These are phyloP conservation scores for Serpula lacrymans DNA, from an alignment of 768 basidiomycete species.

Conservation along the genomic window DNA sequence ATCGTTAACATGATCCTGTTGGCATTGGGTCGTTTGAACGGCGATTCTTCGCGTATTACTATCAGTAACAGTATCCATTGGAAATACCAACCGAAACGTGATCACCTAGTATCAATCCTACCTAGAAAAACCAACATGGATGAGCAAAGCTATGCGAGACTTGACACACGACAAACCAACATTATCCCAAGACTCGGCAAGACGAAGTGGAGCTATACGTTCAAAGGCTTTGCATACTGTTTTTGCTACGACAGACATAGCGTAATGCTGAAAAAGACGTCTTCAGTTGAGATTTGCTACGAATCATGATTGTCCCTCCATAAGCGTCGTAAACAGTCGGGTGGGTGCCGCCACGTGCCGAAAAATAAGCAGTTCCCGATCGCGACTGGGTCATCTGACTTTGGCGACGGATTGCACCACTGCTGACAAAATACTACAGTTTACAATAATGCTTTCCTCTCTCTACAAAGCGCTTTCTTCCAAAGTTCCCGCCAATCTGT, in stretches of 20 bases:
- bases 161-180: slow-evolving; percentile 43
- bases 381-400: background rate
- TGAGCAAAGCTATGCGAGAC: background rate
- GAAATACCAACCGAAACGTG: slow-evolving; percentile 7
- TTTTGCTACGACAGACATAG: slow-evolving; percentile 27
- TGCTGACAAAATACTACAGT: background rate
- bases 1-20: slow-evolving; percentile 64
- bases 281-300: background rate
- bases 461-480: slow-evolving; percentile 6
- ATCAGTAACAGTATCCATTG: slow-evolving; percentile 7
- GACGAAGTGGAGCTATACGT: slow-evolving; percentile 77
- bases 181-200: slow-evolving; percentile 95
- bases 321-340: background rate
- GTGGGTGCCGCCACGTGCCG: background rate
- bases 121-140: slow-evolving; percentile 42
- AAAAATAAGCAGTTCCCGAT: background rate
- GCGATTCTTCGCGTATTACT: slow-evolving; percentile 43
- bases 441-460: slow-evolving; percentile 6
- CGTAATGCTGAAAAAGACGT: background rate
- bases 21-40: slow-evolving; percentile 41
- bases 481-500: slow-evolving; percentile 6
- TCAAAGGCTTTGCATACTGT: slow-evolving; percentile 69
- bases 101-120: slow-evolving; percentile 71
- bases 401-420: background rate
- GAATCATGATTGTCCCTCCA: background rate